Evolutionary conservation across 345 rosid genomes (phyloP).

Genomic region (Eucalyptus curtisii): DNA sequence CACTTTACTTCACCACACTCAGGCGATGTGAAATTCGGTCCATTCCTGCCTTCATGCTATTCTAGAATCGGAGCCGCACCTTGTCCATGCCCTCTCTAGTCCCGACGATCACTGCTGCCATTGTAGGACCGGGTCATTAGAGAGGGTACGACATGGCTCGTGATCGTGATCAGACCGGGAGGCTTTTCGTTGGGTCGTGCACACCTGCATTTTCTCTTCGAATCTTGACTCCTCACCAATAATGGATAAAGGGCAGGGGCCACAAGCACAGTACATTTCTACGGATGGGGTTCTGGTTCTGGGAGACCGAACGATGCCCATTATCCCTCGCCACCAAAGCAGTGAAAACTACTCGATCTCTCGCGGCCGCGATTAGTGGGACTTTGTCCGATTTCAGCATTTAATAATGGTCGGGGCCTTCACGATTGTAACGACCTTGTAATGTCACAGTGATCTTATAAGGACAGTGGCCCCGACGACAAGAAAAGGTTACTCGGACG

Average conservation of each 20-base stretch:
- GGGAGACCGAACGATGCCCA: neutral
- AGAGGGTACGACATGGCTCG: neutral
- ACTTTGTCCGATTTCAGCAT: neutral
- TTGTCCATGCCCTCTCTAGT: too few species aligned
- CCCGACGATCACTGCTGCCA: fast-evolving
- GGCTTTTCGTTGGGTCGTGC: neutral
- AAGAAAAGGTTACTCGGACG: neutral
- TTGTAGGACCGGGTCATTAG: too few species aligned
- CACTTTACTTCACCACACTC: too few species aligned
- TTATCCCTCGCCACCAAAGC: neutral
- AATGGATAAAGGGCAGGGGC: neutral
- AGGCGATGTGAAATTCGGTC: too few species aligned
- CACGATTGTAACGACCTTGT: neutral
- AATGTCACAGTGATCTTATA: neutral
- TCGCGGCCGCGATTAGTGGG: neutral
- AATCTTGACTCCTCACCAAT: neutral
- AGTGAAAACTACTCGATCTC: neutral
- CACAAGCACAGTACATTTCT: neutral
- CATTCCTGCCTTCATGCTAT: too few species aligned
- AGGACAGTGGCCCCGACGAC: neutral
- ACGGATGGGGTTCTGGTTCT: neutral
- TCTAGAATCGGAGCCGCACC: too few species aligned
- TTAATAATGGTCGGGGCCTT: neutral
- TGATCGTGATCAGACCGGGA: neutral
- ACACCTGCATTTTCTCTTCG: neutral